A percentile compares a stretch with the other conserved stretches of the same genome.
Evolutionary conservation across 208 protist species (phyloP).

Genomic region (Porcisia hertigi): DNA sequence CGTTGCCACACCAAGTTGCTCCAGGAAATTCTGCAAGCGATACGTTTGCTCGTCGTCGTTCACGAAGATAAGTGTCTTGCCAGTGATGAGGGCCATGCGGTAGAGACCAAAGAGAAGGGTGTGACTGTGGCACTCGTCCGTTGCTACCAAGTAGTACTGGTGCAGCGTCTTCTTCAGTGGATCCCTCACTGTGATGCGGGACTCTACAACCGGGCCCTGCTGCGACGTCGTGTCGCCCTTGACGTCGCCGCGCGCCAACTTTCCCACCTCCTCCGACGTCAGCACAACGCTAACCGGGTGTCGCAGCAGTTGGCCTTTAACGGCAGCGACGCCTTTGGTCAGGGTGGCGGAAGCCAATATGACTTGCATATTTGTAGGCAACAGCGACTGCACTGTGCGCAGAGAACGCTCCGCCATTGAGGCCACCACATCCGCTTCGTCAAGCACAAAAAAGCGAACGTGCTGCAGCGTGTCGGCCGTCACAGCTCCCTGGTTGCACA

Average conservation of each 20-base stretch:
- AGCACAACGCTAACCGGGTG: conserved; percentile 93
- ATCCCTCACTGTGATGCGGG: conserved; percentile 59
- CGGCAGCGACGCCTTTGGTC: conserved; percentile 89
- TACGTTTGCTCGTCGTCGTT: conserved; percentile 94
- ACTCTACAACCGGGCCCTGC: conserved; percentile 64
- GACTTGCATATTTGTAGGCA: conserved; percentile 91
- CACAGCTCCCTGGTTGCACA: conserved; percentile 53
- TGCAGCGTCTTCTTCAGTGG: conserved; percentile 54
- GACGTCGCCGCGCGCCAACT: conserved; percentile 44
- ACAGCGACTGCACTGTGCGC: conserved; percentile 70
- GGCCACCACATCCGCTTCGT: conserved; percentile 96
- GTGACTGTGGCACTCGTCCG: conserved; percentile 92
- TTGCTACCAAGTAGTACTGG: conserved; percentile 90
- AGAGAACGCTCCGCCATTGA: conserved; percentile 94
- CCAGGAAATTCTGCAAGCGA: conserved; percentile 95
- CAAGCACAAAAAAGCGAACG: conserved; percentile 90
- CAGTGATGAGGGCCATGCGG: conserved; percentile 91
- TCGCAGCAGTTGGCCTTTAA: conserved; percentile 94
- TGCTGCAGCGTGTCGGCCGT: conserved; percentile 56
- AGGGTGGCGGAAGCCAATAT: conserved; percentile 96
- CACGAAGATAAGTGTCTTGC: conserved; percentile 97
- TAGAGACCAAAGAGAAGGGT: conserved; percentile 95
- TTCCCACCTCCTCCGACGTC: conserved; percentile 65
- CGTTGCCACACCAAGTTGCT: conserved; percentile 92
- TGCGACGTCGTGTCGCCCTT: conserved; percentile 43